Evolutionary conservation across 441 rosid genomes (phyloP).

Genomic region (Erodium trifolium): DNA sequence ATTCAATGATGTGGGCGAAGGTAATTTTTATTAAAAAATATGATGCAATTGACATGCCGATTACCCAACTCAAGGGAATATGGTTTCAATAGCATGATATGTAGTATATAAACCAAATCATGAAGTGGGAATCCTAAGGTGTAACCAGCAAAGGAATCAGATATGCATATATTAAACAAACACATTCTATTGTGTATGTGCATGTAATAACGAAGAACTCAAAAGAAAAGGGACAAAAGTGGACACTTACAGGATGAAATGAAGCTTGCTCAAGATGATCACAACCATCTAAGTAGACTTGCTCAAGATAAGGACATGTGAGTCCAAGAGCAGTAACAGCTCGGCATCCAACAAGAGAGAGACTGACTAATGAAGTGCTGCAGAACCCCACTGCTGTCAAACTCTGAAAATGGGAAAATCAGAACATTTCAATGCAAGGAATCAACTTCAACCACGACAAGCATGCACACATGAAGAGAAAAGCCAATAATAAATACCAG

Average conservation of each 20-base stretch:
- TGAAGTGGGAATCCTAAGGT: background rate
- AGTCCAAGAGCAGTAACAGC: constrained; percentile 67
- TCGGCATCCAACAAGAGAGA: constrained; percentile 93
- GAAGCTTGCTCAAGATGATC: constrained; percentile 87
- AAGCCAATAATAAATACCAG: background rate
- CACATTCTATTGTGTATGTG: background rate
- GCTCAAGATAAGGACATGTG: constrained; percentile 70
- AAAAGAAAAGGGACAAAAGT: background rate
- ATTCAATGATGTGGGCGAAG: background rate
- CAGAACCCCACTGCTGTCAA: constrained; percentile 69
- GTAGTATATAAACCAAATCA: background rate
- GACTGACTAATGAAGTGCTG: constrained; percentile 67
- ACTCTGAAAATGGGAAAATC: constrained; percentile 42
- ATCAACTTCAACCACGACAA: constrained; percentile 11
- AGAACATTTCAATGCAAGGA: background rate
- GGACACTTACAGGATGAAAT: constrained; percentile 73
- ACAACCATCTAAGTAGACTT: constrained; percentile 85
- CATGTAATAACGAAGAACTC: background rate
- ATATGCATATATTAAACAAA: background rate
- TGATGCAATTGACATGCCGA: background rate
- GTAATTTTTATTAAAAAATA: background rate
- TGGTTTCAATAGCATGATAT: background rate
- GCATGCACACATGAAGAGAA: background rate
- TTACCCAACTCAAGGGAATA: background rate
- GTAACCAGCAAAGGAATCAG: constrained; percentile 1